These are phyloP conservation scores for Pachysandra terminalis DNA, from an alignment of 164 flowering plant species.

Conservation along the genomic window DNA sequence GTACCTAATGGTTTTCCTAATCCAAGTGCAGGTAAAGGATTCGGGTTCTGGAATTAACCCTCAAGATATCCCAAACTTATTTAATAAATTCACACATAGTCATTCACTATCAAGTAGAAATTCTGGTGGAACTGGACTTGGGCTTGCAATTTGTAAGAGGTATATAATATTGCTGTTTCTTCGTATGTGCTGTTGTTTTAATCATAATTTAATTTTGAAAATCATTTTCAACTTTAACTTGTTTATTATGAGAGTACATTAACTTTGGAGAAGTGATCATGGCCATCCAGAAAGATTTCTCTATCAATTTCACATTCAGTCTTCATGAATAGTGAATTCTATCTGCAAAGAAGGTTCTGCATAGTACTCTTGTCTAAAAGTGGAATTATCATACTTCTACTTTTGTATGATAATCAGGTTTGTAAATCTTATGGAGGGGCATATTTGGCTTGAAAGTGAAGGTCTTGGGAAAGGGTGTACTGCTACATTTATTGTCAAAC, in stretches of 20 bases:
- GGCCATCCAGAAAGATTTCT: no score
- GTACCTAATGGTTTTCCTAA: neutral
- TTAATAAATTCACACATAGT: slow-evolving; percentile 5
- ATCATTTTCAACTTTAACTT: no score
- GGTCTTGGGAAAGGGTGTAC: slow-evolving; percentile 8
- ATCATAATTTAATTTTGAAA: no score
- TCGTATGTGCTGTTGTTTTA: no score
- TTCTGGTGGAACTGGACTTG: slow-evolving; percentile 12
- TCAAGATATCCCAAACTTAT: slow-evolving; percentile 11
- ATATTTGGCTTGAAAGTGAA: slow-evolving; percentile 5
- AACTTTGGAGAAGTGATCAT: neutral
- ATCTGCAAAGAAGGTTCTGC: no score
- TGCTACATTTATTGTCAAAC: slow-evolving; percentile 1
- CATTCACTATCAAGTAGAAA: neutral
- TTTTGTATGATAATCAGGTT: neutral
- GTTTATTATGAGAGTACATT: no score
- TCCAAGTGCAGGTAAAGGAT: slow-evolving; percentile 16
- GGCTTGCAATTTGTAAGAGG: slow-evolving; percentile 18
- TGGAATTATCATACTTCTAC: no score
- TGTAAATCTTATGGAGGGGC: slow-evolving; percentile 2
- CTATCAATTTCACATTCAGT: neutral
- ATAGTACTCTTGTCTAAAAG: no score
- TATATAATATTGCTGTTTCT: neutral
- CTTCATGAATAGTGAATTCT: neutral
- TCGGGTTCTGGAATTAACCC: slow-evolving; percentile 10